These are phyloP conservation scores for Senna tora DNA, from an alignment of 306 rosid species.

Conservation along the genomic window DNA sequence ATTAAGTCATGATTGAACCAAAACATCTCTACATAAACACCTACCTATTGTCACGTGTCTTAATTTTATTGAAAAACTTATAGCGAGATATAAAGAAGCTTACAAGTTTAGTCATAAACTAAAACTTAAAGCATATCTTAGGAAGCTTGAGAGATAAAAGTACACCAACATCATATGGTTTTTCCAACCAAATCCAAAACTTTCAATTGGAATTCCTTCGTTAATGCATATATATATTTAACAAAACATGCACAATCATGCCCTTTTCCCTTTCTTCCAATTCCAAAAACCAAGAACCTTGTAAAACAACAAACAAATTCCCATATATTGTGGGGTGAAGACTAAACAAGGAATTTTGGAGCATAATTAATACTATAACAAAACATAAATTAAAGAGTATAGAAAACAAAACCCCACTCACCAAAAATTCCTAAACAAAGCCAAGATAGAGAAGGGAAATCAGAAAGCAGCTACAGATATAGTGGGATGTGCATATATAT, in stretches of 20 bases:
- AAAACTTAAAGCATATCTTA: not conserved
- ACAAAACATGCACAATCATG: slow-evolving; percentile 8
- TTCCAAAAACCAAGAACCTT: slow-evolving; percentile 3
- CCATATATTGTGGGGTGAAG: not conserved
- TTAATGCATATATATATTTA: not conserved
- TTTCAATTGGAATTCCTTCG: not conserved
- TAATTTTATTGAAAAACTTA: no score
- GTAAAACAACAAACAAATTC: slow-evolving; percentile 31
- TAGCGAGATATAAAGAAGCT: no score
- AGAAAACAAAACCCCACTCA: slow-evolving; percentile 40
- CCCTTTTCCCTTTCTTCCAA: not conserved
- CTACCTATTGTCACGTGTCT: no score
- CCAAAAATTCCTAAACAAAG: slow-evolving; percentile 30
- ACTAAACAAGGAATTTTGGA: slow-evolving; percentile 8
- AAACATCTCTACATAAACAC: not conserved
- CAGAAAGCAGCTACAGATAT: slow-evolving; percentile 41
- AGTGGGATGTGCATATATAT: not conserved
- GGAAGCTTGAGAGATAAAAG: slow-evolving; percentile 1
- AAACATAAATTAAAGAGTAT: not conserved
- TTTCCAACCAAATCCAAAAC: not conserved
- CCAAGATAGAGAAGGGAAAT: slow-evolving; percentile 32
- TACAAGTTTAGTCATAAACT: no score
- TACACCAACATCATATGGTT: slow-evolving; percentile 1
- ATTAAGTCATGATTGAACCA: slow-evolving; percentile 11
- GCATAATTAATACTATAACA: not conserved